Base-by-base conservation (phyloP, 2,329 filamentous ascomycete genomes). In the Fusarium sp. region DNA sequence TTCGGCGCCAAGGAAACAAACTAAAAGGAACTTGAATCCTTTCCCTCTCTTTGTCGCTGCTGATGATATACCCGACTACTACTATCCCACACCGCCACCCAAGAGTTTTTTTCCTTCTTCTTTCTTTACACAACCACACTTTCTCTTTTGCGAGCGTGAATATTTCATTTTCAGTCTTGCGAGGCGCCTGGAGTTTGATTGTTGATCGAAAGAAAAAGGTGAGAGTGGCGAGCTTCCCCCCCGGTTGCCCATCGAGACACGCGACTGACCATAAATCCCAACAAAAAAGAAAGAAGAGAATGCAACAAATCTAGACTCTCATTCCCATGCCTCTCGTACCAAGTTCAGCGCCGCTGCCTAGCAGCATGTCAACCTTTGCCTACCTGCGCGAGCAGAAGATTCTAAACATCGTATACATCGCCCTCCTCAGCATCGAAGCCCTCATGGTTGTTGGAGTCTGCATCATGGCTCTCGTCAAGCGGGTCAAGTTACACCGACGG, bases 401-500 rank as follows among this genome's bases (percentile, higher is more conserved):
- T 33, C 75, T 84, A 50, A 84, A 85, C 77, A 76, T 78, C 33
- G 71, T 85, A 51, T 85, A 83, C 81, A 78, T 85, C 51, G 79
- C 81, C 40, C 79, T 85, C n/a, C 73, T 85, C 40, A 78, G 78
- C 16, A 70, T 85, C 34, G 82, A 85, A 67, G 79, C 81, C 16
- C 62, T 82, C 44, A 80, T 85, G 77, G 80, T 85, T 4, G 62
- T 82, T 29, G 77, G 78, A 9, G 80, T 83, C 11, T 77, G 76
- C 23, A 68, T 77, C 7, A 75, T 76, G 59, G 74, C 74, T 57
- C 67, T 77, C 38, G 61, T 77, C 18, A 78, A 77, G 65, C 65
- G 74, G 56, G 64, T 77, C 14, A 71, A 64, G 58, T 51, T 62
- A 23, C 61, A 67, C 38, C 62, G 65, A 23, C 65, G 62, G 44